Evolutionary conservation across 345 rosid species (phyloP).

Genomic region (Cardamine chenopodiifolia): DNA sequence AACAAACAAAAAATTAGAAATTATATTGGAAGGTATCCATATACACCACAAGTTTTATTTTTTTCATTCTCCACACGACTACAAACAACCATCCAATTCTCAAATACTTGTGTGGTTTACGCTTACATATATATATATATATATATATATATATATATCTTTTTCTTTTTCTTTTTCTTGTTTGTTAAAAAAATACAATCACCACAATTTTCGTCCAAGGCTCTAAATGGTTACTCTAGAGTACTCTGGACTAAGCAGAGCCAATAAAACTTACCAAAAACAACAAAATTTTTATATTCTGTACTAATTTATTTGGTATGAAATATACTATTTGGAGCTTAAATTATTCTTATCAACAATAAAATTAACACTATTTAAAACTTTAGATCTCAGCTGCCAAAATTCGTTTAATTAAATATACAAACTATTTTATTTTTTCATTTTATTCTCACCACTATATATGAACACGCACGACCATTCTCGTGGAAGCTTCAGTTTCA

Average conservation of each 20-base stretch:
- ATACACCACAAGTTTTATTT: background rate
- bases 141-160: no score
- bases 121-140: no score
- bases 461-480: conserved; percentile 7
- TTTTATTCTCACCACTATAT: background rate
- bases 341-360: background rate
- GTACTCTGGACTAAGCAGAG: background rate
- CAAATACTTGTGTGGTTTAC: background rate
- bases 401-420: background rate
- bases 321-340: background rate
- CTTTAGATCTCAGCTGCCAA: background rate
- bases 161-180: background rate
- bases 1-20: background rate
- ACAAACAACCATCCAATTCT: background rate
- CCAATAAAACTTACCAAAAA: background rate
- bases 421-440: background rate
- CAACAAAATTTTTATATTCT: background rate
- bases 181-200: background rate
- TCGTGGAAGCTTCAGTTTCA: background rate
- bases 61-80: background rate
- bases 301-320: background rate
- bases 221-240: background rate
- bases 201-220: background rate
- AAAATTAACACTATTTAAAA: background rate
- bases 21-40: background rate